Evolutionary conservation across 1,139 yeast species (phyloP).

Genomic region (Pichia kudriavzevii): DNA sequence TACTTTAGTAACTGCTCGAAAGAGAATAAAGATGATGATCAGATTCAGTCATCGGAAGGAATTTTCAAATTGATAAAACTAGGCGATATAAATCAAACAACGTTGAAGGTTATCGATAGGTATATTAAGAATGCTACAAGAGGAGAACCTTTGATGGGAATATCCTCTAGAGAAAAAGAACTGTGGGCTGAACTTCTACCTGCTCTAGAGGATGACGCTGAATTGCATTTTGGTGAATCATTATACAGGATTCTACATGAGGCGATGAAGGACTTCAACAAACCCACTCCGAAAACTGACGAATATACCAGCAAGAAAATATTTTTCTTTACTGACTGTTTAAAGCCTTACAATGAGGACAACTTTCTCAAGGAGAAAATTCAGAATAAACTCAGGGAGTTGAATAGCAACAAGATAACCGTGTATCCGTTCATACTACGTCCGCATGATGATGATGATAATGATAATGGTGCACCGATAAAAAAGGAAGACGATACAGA

Average conservation of each 20-base stretch:
- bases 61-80: conserved; percentile 31
- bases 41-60: conserved; percentile 13
- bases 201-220: conserved; percentile 13
- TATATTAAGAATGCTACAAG: conserved; percentile 5
- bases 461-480: background rate
- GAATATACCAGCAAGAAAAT: conserved; percentile 36
- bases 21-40: conserved; percentile 2
- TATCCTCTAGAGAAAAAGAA: conserved; percentile 3
- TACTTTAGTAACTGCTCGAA: conserved; percentile 45
- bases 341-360: conserved; percentile 38
- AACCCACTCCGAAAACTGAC: conserved; percentile 28
- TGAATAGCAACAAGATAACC: conserved; percentile 42
- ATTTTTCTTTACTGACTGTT: conserved; percentile 55
- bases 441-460: conserved; percentile 20
- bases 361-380: conserved; percentile 34
- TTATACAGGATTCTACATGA: conserved; percentile 28
- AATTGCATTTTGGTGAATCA: conserved; percentile 19
- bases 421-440: conserved; percentile 61
- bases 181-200: conserved; percentile 22
- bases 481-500: conserved; percentile 8
- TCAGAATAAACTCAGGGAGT: conserved; percentile 55
- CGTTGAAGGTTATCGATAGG: conserved; percentile 36
- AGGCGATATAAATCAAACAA: conserved; percentile 33
- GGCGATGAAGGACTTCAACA: conserved; percentile 32
- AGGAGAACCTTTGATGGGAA: conserved; percentile 5